Evolutionary conservation across 352 stramenopile species (phyloP), one percentile per base, ranked within the genome.

Genomic region (Phytophthora citricola): DNA sequence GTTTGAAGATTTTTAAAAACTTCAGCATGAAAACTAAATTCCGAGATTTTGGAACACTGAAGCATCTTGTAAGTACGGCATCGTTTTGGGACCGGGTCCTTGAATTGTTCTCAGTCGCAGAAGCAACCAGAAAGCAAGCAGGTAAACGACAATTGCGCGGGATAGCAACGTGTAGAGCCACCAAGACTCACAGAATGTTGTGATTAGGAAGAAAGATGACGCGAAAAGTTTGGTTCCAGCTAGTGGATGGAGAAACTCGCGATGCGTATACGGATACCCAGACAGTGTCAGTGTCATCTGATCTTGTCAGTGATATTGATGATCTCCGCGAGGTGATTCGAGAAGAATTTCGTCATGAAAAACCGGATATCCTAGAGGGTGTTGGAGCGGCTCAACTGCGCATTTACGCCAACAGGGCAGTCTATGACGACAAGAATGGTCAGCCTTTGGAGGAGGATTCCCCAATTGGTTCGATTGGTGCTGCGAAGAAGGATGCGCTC

Each of bases 341-440:
- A 12, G 15, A 26, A 4, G 20, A 43, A 15, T 59, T 10, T 50
- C 5, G 10, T 8, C 26, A 43, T 32, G 17, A 20, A 20, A 20
- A 20, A 20, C 17, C 17, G 17, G 17, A 32, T 22, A 58, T 36
- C 24, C 50, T 58, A 11, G 22, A 24, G 29, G 12, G 38, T 20
- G 7, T 53, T 24, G 22, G 40, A 11, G 29, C 41, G 8, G 22
- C 0, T 34, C 9, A 46, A 22, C 20, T 52, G 31, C 17, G 3
- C 24, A 20, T 58, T n/a, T 58, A 65, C 46, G 22, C 44, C 12
- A 66, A 60, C 31, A 47, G 31, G 47, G 40, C 58, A 22, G 44
- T 11, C 8, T 54, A 58, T 31, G 57, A 58, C 5, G 57, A 58
- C 2, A 5, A 57, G 29, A 45, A 58, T 51, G 39, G 11, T 3